Evolutionary conservation across 148 eudicot species (phyloP), one percentile per base, ranked within the genome.

Genomic region (Fagopyrum homotropicum): DNA sequence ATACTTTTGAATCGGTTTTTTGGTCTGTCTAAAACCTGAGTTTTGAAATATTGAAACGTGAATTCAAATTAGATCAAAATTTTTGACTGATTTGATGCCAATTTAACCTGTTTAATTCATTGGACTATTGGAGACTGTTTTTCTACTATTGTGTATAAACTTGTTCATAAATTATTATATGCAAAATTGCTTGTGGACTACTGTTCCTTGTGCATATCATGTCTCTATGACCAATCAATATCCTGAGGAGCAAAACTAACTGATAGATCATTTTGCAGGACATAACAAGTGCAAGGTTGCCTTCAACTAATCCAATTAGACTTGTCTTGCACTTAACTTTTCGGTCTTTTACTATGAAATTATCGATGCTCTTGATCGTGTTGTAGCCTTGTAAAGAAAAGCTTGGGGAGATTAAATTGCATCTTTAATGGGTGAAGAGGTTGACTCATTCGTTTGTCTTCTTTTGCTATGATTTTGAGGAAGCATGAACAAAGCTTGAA

Each of bases 271-370:
- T 26, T 72, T 45, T 66, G 77, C 78, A 88, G 89, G 89, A 88
- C 69, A 88, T 88, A 80, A 88, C 92, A 30, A 81, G 75, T 82
- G 77, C 82, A 11, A 89, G 86, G 50, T 78, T 88, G 72, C 84
- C 89, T 70, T 86, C 89, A 45, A 88, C 89, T 22, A 87, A 86
- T 72, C 92, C 89, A 1, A 84, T 86, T 75, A 73, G 89, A 4
- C 88, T 86, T 51, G 89, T 26, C 82, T 88, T 72, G 91, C 88
- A 11, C 89, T 88, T 48, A 88, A 86, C 83, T 88, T 86, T 80
- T 86, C 91, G 4, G 89, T 88, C 44, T 88, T 88, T 46, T 84
- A 86, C 85, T 88, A 88, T 64, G 91, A 88, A 84, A 88, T 85
- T 48, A 74, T 88, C 68, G 84, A 84, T 75, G 82, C 88, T n/a